A percentile compares a stretch with the other conserved stretches of the same genome.
These are phyloP conservation scores for Turritis glabra DNA, from an alignment of 345 rosid species.

Conservation along the genomic window DNA sequence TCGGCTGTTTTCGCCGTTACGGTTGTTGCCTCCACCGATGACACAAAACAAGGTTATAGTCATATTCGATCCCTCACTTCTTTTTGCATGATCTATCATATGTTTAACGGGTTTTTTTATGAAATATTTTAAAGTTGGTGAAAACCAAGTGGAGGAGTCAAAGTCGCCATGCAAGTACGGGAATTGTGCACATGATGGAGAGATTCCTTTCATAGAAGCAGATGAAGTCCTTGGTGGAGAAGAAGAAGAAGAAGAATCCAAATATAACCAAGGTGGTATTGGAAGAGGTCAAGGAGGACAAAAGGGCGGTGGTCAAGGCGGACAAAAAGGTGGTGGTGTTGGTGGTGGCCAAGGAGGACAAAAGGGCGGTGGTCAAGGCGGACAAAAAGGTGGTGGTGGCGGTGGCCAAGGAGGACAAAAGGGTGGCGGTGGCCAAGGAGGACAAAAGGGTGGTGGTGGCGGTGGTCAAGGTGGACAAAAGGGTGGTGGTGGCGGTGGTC, in stretches of 20 bases:
- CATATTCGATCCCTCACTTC: not conserved
- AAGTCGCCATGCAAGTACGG: slow-evolving; percentile 25
- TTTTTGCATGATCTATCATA: not conserved
- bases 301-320: not conserved
- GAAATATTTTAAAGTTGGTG: not conserved
- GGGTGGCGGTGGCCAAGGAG: slow-evolving; percentile 1
- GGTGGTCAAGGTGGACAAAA: not conserved
- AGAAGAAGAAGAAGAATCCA: slow-evolving; percentile 30
- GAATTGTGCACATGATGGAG: slow-evolving; percentile 16
- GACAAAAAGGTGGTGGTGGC: not conserved
- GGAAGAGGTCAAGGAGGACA: slow-evolving; percentile 16
- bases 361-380: not conserved
- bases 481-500: no score
- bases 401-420: not conserved
- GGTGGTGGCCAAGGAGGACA: not conserved
- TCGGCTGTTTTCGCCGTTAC: slow-evolving; percentile 19
- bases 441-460: not conserved
- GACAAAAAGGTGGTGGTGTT: not conserved
- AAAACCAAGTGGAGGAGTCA: slow-evolving; percentile 17
- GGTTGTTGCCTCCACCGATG: slow-evolving; percentile 26
- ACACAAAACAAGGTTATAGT: slow-evolving; percentile 33
- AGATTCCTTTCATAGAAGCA: slow-evolving; percentile 12
- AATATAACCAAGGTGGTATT: slow-evolving; percentile 30
- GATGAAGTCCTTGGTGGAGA: not conserved
- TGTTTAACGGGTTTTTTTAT: not conserved